Percentiles rank a stretch among this genome's conserved stretches.
These are phyloP conservation scores for Hibiscus syriacus DNA, from an alignment of 345 rosid species.

Conservation along the genomic window DNA sequence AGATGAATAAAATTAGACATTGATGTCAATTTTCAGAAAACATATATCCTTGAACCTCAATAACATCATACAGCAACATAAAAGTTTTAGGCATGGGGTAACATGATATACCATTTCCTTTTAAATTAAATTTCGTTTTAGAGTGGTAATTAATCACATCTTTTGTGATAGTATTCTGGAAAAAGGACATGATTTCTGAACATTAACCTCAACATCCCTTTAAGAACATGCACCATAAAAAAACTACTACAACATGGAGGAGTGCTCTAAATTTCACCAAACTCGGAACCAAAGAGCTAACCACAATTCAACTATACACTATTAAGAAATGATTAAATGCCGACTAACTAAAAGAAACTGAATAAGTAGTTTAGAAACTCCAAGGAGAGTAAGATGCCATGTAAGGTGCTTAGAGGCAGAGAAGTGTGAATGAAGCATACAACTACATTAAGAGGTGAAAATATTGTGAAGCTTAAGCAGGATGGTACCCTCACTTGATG, in stretches of 20 bases:
- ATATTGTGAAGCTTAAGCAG: background rate
- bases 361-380: too few relatives aligned
- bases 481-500: background rate
- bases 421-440: background rate
- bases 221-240: background rate
- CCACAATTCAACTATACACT: too few relatives aligned
- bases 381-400: too few relatives aligned
- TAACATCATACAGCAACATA: constrained; percentile 3
- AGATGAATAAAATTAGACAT: constrained; percentile 22
- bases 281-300: too few relatives aligned
- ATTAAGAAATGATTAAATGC: too few relatives aligned
- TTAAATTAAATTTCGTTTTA: background rate
- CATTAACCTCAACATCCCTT: background rate
- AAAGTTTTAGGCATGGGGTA: background rate
- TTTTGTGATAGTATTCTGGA: background rate
- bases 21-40: constrained; percentile 1
- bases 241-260: background rate
- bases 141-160: background rate
- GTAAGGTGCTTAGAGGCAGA: background rate
- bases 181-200: background rate
- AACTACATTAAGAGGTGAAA: background rate
- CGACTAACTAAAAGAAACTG: too few relatives aligned
- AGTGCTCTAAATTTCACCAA: background rate
- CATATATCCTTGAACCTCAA: background rate
- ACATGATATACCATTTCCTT: background rate